Base-by-base conservation (phyloP, 2,329 filamentous ascomycete species). In the Colletotrichum destructivum region DNA sequence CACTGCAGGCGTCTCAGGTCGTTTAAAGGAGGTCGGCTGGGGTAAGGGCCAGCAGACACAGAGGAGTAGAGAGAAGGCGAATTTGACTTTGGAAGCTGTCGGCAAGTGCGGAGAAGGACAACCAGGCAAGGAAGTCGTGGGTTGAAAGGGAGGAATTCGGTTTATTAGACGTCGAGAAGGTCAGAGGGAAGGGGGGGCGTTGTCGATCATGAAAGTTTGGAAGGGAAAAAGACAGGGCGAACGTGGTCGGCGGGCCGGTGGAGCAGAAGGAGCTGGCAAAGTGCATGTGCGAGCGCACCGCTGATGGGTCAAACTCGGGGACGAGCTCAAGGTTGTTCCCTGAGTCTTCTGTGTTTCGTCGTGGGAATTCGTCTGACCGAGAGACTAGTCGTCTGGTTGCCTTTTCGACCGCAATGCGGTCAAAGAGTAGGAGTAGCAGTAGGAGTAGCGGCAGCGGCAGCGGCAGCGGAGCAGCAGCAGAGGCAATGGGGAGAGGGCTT, bases 181-280 rank as follows among this genome's bases (percentile, higher is more conserved):
- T 57, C 51, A 51, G 68, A 64, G 67, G 59, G 69, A 65, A 51
- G 64, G 68, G 67, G 59, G 69, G 69, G 11, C 57, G 60, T 54
- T 69, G 69, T 64, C 69, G 66, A 72, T 69, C 65, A 61, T 71
- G 69, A 54, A 64, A 69, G 69, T 69, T 23, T 63, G 69, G 65
- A 54, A 40, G 60, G 59, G 62, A 51, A 62, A 42, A 54, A 46
- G 63, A 38, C 51, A 70, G 59, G 69, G 64, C 64, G 69, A 47
- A 68, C 51, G 64, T 35, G 57, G 40, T 67, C 51, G 47, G 63
- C 68, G 68, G 68, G 68, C 66, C 57, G 49, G 68, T 71, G 68
- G 68, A 68, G 68, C 66, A 65, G 44, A 57, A 62, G 68, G 68
- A 71, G 54, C 46, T 65, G 52, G 26, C 54, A 35, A 31, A 65